A percentile compares a stretch with the other conserved stretches of the same genome.
Evolutionary conservation across 352 stramenopile species (phyloP).

Genomic region (Pythium rishiriense): DNA sequence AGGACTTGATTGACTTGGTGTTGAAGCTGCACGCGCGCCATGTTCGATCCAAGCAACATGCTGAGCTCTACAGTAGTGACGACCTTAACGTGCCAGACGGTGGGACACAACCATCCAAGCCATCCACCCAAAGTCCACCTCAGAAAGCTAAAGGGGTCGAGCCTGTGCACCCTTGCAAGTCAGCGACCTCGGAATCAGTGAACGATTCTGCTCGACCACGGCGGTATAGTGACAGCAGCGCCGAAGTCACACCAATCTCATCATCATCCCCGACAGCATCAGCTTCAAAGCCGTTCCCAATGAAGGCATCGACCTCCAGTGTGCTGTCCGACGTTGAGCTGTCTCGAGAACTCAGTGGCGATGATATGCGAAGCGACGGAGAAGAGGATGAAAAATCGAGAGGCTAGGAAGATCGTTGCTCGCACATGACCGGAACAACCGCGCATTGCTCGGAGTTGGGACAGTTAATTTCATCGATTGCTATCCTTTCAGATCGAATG

Average conservation of each 20-base stretch:
- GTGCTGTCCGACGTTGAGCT: slow-evolving; percentile 60
- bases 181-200: not conserved
- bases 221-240: slow-evolving; percentile 29
- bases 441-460: not conserved
- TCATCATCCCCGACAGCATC: slow-evolving; percentile 7
- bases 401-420: slow-evolving; percentile 8
- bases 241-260: slow-evolving; percentile 14
- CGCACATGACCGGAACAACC: not conserved
- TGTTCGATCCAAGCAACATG: slow-evolving; percentile 29
- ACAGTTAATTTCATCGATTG: not conserved
- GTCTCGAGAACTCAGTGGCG: slow-evolving; percentile 45
- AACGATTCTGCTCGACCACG: slow-evolving; percentile 1
- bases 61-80: slow-evolving; percentile 47
- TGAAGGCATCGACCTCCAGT: slow-evolving; percentile 46
- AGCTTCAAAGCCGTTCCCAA: slow-evolving; percentile 25
- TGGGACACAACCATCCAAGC: not conserved
- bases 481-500: not conserved
- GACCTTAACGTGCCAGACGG: not conserved
- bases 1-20: slow-evolving; percentile 81
- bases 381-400: slow-evolving; percentile 25
- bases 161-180: not conserved
- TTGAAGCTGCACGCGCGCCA: slow-evolving; percentile 78
- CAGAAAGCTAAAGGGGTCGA: not conserved
- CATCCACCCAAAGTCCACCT: not conserved
- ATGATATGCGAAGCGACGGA: slow-evolving; percentile 34